These are phyloP conservation scores for Coelastrella sp. DNA, from an alignment of 139 green algal species.

Conservation along the genomic window DNA sequence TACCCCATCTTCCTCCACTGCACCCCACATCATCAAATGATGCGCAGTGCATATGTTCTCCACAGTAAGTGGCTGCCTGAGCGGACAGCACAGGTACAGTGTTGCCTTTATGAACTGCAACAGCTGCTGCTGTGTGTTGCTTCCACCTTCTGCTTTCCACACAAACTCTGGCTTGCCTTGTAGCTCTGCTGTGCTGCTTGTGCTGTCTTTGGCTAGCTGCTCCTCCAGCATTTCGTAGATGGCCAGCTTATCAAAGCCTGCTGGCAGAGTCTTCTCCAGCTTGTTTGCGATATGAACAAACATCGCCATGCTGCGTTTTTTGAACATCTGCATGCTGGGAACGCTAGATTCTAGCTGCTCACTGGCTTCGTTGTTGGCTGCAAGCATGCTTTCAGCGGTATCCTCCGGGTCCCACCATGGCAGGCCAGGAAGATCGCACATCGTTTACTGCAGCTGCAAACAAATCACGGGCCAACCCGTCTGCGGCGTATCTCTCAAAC, in stretches of 20 bases:
- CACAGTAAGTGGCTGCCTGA: not conserved
- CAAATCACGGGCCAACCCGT: not conserved
- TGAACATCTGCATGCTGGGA: constrained; percentile 39
- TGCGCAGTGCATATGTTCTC: constrained; percentile 31
- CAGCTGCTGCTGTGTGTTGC: constrained; percentile 32
- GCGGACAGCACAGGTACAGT: constrained; percentile 18
- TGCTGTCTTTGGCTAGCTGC: not conserved
- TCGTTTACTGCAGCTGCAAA: not conserved
- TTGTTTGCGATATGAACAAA: constrained; percentile 42
- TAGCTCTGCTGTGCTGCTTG: not conserved
- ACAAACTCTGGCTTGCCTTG: not conserved
- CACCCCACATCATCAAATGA: constrained; percentile 43
- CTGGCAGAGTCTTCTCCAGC: constrained; percentile 42
- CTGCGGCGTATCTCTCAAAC: no score
- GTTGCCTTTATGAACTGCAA: not conserved
- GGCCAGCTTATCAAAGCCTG: constrained; percentile 22
- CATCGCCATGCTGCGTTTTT: constrained; percentile 15
- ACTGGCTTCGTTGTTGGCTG: not conserved
- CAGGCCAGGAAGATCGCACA: not conserved
- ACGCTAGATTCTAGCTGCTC: not conserved
- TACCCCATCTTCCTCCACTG: constrained; percentile 18
- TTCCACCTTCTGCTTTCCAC: constrained; percentile 6
- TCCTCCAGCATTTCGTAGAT: constrained; percentile 31
- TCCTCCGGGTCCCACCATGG: constrained; percentile 37
- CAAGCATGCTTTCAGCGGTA: constrained; percentile 24